A percentile compares a stretch with the other conserved stretches of the same genome.
Conservation (phyloP, 2,329 filamentous ascomycete species). For the Emmonsia crescens region DNA sequence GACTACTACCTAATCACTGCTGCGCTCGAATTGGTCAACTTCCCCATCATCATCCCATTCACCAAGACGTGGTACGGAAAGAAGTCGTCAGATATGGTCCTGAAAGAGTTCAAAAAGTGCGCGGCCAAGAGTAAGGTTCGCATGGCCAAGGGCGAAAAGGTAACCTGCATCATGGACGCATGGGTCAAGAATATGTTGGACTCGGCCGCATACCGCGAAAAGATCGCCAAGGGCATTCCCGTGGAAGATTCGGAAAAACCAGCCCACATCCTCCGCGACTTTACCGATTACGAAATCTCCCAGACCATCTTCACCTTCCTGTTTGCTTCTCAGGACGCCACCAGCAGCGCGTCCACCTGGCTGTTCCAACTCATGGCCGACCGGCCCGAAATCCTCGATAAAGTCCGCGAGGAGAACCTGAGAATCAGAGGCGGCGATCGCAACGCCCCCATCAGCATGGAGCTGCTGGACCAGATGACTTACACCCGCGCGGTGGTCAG, state of each 20-base stretch:
- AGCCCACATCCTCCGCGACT: slow-evolving; percentile 67
- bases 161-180: slow-evolving; percentile 88
- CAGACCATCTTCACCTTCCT: slow-evolving; percentile 94
- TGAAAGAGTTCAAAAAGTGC: slow-evolving; percentile 81
- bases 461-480: slow-evolving; percentile 75
- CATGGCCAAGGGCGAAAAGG: slow-evolving; percentile 76
- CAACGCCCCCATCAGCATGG: slow-evolving; percentile 61
- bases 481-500: slow-evolving; percentile 89
- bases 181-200: slow-evolving; percentile 87
- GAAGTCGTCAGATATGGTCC: slow-evolving; percentile 85
- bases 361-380: slow-evolving; percentile 90
- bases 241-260: slow-evolving; percentile 70
- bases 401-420: slow-evolving; percentile 84
- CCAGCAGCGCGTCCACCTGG: slow-evolving; percentile 87
- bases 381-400: slow-evolving; percentile 81
- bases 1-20: slow-evolving; percentile 96
- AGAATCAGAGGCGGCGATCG: slow-evolving; percentile 63
- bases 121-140: slow-evolving; percentile 86
- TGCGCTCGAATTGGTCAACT: slow-evolving; percentile 93
- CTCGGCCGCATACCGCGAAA: slow-evolving; percentile 70
- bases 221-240: slow-evolving; percentile 59
- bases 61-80: slow-evolving; percentile 97
- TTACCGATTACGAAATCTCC: slow-evolving; percentile 81
- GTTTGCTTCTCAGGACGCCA: slow-evolving; percentile 95
- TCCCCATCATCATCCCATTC: slow-evolving; percentile 89